These are phyloP conservation scores for Spiraea crenata DNA, from an alignment of 331 rosid species.

Conservation along the genomic window DNA sequence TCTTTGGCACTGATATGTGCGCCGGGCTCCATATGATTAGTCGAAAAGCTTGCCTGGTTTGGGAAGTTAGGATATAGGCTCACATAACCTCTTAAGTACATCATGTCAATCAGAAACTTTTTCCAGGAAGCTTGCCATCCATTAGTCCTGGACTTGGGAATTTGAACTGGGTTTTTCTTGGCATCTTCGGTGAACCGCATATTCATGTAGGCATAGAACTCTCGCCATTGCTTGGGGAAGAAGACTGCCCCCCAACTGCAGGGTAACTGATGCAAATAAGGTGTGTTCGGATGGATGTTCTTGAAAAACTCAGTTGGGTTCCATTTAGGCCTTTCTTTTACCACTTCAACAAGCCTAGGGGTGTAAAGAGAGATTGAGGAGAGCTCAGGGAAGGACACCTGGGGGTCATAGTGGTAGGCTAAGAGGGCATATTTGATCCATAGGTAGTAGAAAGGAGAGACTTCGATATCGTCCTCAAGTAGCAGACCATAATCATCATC, in stretches of 20 bases:
- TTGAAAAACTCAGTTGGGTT: conserved; percentile 79
- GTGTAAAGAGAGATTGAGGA: conserved; percentile 94
- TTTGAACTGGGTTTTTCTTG: conserved; percentile 84
- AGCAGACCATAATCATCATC: conserved; percentile 86
- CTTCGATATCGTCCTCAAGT: conserved; percentile 93
- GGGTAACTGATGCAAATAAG: conserved; percentile 92
- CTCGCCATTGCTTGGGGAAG: conserved; percentile 99
- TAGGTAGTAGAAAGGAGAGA: conserved; percentile 87
- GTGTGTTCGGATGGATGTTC: conserved; percentile 75
- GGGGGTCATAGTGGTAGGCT: conserved; percentile 89
- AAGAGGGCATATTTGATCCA: conserved; percentile 97
- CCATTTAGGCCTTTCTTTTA: conserved; percentile 94
- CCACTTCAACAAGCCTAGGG: conserved; percentile 86
- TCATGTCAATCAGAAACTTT: conserved; percentile 94
- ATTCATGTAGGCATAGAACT: conserved; percentile 93
- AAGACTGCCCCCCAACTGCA: conserved; percentile 99
- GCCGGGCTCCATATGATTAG: conserved; percentile 99
- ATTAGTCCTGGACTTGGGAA: conserved; percentile 88
- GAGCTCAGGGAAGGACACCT: conserved; percentile 75
- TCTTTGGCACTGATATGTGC: conserved; percentile 96
- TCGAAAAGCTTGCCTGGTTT: conserved; percentile 88
- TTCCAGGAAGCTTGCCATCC: conserved; percentile 99
- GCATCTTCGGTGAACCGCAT: conserved; percentile 87
- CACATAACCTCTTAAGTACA: conserved; percentile 95
- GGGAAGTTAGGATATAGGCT: conserved; percentile 94